Evolutionary conservation across 352 stramenopile genomes (phyloP).

Genomic region (Phytophthora litchii): DNA sequence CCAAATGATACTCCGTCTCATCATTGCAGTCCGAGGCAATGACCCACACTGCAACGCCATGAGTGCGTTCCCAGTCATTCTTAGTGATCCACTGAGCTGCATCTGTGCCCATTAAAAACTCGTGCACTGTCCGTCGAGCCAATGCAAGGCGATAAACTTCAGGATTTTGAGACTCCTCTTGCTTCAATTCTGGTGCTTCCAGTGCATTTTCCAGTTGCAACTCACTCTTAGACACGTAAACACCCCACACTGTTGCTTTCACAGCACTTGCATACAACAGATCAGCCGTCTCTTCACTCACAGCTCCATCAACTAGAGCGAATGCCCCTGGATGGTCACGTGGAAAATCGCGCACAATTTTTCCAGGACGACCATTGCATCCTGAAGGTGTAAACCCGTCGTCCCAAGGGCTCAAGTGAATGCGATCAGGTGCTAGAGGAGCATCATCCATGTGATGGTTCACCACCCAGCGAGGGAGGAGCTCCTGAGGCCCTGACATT

Average conservation of each 20-base stretch:
- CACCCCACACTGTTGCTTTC: constrained; percentile 64
- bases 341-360: constrained; percentile 55
- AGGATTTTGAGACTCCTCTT: constrained; percentile 20
- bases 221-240: constrained; percentile 53
- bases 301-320: constrained; percentile 51
- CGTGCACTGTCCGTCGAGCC: constrained; percentile 48
- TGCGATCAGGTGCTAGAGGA: constrained; percentile 23
- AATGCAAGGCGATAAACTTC: constrained; percentile 49
- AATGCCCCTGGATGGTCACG: constrained; percentile 40
- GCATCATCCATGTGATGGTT: constrained; percentile 21
- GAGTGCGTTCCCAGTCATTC: constrained; percentile 43
- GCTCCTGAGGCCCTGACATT: constrained; percentile 32
- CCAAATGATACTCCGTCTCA: constrained; percentile 74
- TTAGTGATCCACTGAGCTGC: constrained; percentile 28
- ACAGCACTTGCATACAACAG: constrained; percentile 64
- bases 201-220: constrained; percentile 24
- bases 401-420: constrained; percentile 46
- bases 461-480: constrained; percentile 38
- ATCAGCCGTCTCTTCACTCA: constrained; percentile 50
- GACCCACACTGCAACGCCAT: constrained; percentile 72
- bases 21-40: constrained; percentile 67
- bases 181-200: constrained; percentile 10
- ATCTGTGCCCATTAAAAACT: constrained; percentile 54
- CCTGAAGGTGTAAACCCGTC: constrained; percentile 72
- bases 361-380: constrained; percentile 39